Base-by-base conservation (phyloP, 352 stramenopile genomes). In the Phytophthora cryptogea region DNA sequence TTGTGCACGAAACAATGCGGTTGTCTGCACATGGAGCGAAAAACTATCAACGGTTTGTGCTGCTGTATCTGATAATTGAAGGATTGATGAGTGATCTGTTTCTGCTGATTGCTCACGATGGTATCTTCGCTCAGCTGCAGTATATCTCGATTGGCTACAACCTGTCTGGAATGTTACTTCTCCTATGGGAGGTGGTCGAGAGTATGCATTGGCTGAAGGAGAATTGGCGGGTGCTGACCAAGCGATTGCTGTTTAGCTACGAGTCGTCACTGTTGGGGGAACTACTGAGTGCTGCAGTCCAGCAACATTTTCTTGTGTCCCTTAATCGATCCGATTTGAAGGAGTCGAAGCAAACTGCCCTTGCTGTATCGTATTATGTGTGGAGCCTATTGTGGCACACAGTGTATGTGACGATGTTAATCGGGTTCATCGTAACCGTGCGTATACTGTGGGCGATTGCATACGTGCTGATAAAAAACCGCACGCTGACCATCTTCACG, bases 21-120 rank as follows among this genome's bases (percentile, higher is more conserved):
- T n/a, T 61, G 6, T 41, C 54, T n/a, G 43, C 43, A 9, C 54
- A 52, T 37, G 54, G 43, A 13, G 43, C 54, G 17, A 54, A 32
- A 10, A 69, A 69, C n/a, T 7, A 31, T 42, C 46, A 68, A 8
- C 53, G 63, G 23, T 6, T 54, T n/a, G 41, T 45, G 8, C 8
- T 72, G 17, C 13, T 68, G 3, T 68, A 72, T 46, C 7, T 67
- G 30, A 31, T 64, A 5, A 37, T 72, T 13, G 63, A 71, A 35
- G 51, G 45, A n/a, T n/a, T 71, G 9, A 68, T 68, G 63, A 51
- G 45, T n/a, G 58, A 72, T 36, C n/a, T 68, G 40, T 63, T 72
- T 33, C 33, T 68, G 13, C 37, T 71, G 9, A 59, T 71, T 11
- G 52, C 51, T 1, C 41, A 64, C 14, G 46, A 67, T 8, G 63